Percentiles rank a stretch among this genome's conserved stretches.
Conservation (phyloP, 441 rosid species). For the Populus tomentosa region DNA sequence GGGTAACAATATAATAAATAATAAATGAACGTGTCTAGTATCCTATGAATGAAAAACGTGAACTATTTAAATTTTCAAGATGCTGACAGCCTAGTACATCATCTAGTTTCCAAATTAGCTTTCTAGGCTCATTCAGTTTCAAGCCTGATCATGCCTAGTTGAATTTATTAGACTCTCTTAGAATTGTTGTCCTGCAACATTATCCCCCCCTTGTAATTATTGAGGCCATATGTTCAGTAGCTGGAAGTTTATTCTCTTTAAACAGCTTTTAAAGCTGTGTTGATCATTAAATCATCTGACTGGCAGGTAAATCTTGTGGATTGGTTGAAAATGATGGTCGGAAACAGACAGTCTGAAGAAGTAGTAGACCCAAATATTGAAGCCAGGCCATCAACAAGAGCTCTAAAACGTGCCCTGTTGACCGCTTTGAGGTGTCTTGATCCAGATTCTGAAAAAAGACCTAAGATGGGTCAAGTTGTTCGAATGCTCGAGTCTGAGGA, state of each 20-base stretch:
- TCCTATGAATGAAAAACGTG: background rate
- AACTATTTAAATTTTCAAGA: background rate
- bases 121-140: too few species aligned
- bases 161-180: too few species aligned
- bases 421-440: conserved; percentile 95
- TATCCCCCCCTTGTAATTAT: background rate
- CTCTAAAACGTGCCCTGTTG: conserved; percentile 79
- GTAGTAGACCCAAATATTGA: conserved; percentile 85
- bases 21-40: background rate
- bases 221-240: background rate
- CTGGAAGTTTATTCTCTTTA: background rate
- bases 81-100: background rate
- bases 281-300: conserved; percentile 2
- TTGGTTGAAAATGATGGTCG: conserved; percentile 98
- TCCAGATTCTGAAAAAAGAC: conserved; percentile 87
- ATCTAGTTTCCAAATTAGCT: too few species aligned
- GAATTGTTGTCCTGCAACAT: background rate
- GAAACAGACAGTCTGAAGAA: conserved; percentile 74
- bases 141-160: too few species aligned
- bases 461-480: conserved; percentile 94
- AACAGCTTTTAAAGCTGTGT: background rate
- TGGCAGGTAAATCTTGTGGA: conserved; percentile 90
- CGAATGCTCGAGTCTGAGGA: conserved; percentile 97
- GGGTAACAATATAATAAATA: background rate
- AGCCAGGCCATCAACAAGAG: conserved; percentile 69